Base-by-base conservation (phyloP, 2,329 filamentous ascomycete species). In the Proliferodiscus dingleyae region DNA sequence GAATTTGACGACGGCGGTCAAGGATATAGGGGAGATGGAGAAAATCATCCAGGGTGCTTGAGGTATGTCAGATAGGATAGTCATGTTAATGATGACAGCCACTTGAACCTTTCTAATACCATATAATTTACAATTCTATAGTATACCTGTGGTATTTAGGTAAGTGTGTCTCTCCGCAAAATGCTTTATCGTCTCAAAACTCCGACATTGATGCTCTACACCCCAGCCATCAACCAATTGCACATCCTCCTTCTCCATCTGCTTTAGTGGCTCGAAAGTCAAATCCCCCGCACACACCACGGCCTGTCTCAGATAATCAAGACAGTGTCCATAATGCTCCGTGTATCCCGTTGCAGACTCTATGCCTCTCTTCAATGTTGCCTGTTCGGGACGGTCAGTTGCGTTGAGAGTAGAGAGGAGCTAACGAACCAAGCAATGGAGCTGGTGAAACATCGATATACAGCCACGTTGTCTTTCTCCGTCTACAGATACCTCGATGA, bases 1-100 rank as follows among this genome's bases (percentile, higher is more conserved):
- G 60, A 90, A 90, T 62, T 62, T 90, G 54, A 90, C 86, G 1
- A 80, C 78, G 10, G 82, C 81, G 3, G 74, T 80, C 4, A 89
- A 89, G 64, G 81, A 85, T 45, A 72, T 82, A 3, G 73, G 71
- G 13, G 77, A 80, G 57, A 68, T 86, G 63, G 75, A 86, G 57
- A 56, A 46, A 22, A 45, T 63, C 30, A 63, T 63, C 36, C 60
- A 55, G 43, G 48, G 48, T 3, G 39, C 33, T 11, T 49, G 38
- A 43, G 19, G 19, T 16, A 8, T 37, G 32, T n/a, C n/a, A n/a
- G n/a, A n/a, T n/a, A n/a, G n/a, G n/a, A n/a, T n/a, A n/a, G n/a
- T n/a, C n/a, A n/a, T n/a, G n/a, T n/a, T n/a, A n/a, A 36, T 5
- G 10, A 18, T 39, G 21, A 6, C 6, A 32, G 71, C 71, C 0